These are phyloP conservation scores for Carex parvula DNA, from an alignment of 176 grass and related monocot species.

Conservation along the genomic window DNA sequence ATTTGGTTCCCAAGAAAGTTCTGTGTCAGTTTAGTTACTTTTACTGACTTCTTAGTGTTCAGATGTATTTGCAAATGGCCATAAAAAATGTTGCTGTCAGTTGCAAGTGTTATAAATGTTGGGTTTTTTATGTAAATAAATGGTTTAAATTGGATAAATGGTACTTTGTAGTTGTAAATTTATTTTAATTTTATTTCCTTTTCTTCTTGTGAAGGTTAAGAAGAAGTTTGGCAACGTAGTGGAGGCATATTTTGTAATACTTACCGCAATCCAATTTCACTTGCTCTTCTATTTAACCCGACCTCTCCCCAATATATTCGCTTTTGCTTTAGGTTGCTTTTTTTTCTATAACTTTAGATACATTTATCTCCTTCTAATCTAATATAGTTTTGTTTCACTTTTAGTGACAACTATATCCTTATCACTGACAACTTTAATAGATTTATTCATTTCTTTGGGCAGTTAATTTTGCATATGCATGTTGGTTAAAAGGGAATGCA, in stretches of 20 bases:
- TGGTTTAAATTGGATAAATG: background rate
- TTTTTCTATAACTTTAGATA: constrained; percentile 5
- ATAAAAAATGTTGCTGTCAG: background rate
- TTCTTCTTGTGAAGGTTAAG: constrained; percentile 51
- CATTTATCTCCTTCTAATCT: background rate
- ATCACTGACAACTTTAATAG: constrained; percentile 22
- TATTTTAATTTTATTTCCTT: constrained; percentile 22
- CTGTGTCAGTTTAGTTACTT: background rate
- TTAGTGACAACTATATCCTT: background rate
- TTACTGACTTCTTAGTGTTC: background rate
- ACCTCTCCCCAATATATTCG: constrained; percentile 89
- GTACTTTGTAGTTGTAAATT: background rate
- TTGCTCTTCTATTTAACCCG: constrained; percentile 85
- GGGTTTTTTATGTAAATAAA: background rate
- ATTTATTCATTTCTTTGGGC: constrained; percentile 18
- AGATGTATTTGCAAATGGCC: background rate
- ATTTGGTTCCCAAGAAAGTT: background rate
- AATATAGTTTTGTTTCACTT: background rate
- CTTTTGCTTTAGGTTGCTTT: constrained; percentile 80
- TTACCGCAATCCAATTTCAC: constrained; percentile 86
- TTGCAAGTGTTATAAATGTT: background rate
- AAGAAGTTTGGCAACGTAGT: constrained; percentile 69
- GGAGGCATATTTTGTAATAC: constrained; percentile 69
- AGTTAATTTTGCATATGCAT: constrained; percentile 93
- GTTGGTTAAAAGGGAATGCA: constrained; percentile 83